Conservation (phyloP, 768 basidiomycete genomes). For the Suillus luteus region DNA sequence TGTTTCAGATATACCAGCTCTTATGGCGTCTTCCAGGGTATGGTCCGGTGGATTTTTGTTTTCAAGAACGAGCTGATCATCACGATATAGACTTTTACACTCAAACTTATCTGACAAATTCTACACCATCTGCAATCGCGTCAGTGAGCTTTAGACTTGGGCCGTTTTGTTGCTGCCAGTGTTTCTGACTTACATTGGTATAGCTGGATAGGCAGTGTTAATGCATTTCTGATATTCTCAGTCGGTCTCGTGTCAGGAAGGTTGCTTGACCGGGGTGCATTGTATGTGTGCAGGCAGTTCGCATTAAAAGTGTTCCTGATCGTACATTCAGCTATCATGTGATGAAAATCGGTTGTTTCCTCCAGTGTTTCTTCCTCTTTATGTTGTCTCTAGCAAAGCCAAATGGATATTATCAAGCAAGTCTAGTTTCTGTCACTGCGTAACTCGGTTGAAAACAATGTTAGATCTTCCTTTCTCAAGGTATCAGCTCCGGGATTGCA, state of each 20-base stretch:
- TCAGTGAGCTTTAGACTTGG: constrained; percentile 16
- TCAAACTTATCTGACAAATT: constrained; percentile 36
- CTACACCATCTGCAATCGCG: constrained; percentile 40
- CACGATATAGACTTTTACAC: constrained; percentile 39
- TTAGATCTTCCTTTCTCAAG: constrained; percentile 48
- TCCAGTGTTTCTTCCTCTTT: constrained; percentile 45
- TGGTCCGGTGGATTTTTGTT: neutral
- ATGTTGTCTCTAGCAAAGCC: constrained; percentile 46
- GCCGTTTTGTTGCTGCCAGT: neutral
- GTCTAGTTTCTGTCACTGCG: neutral
- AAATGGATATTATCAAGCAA: constrained; percentile 39
- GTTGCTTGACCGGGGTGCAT: constrained; percentile 54
- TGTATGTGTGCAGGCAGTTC: constrained; percentile 31
- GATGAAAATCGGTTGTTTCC: constrained; percentile 44
- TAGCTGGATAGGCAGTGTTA: constrained; percentile 52
- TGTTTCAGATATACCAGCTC: constrained; percentile 34
- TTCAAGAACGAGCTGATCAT: neutral
- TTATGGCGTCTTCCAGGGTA: constrained; percentile 45
- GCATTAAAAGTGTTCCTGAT: neutral
- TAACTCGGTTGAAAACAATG: constrained; percentile 15
- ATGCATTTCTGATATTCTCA: constrained; percentile 45
- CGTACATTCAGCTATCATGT: constrained; percentile 38
- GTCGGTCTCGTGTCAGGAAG: constrained; percentile 49
- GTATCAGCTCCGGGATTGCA: constrained; percentile 31
- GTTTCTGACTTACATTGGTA: constrained; percentile 5